Percentiles rank a stretch among this genome's conserved stretches.
Evolutionary conservation across 139 green algal species (phyloP).

Genomic region (Volvox africanus): DNA sequence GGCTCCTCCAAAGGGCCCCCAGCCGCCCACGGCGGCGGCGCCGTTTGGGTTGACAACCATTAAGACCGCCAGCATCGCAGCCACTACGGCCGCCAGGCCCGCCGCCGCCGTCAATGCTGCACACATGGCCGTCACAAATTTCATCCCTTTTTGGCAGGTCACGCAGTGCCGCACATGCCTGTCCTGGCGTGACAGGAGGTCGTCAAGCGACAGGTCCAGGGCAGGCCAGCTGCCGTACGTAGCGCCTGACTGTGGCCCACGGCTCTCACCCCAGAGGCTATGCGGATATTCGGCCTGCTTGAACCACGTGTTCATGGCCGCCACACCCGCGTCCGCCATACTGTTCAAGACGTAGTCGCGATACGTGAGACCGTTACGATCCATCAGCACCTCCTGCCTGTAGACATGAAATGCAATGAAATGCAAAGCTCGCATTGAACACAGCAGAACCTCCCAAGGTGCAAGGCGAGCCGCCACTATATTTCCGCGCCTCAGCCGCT

Average conservation of each 20-base stretch:
- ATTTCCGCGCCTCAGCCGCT: too few relatives aligned
- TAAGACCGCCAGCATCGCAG: not conserved
- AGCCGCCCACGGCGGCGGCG: constrained; percentile 18
- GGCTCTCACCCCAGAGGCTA: constrained; percentile 45
- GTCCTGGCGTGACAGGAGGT: constrained; percentile 8
- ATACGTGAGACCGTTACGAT: not conserved
- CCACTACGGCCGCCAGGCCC: not conserved
- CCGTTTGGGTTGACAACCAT: not conserved
- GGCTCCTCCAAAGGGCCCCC: not conserved
- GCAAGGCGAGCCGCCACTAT: too few relatives aligned
- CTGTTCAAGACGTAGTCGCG: constrained; percentile 47
- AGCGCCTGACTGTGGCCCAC: not conserved
- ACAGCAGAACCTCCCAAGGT: too few relatives aligned
- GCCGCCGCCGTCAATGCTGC: constrained; percentile 15
- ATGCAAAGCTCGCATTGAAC: too few relatives aligned
- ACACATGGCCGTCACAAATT: constrained; percentile 15
- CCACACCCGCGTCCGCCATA: constrained; percentile 45
- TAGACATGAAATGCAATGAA: too few relatives aligned
- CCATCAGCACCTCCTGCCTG: constrained; percentile 58
- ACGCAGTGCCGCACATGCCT: constrained; percentile 50
- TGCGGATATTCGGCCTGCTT: constrained; percentile 25
- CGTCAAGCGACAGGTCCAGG: not conserved
- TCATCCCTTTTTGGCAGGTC: constrained; percentile 43
- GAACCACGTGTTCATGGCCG: constrained; percentile 51
- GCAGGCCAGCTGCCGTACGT: constrained; percentile 7